Percentiles rank a stretch among this genome's conserved stretches.
Conservation (phyloP, 2,329 filamentous ascomycete genomes). For the Xylariaceae sp. region DNA sequence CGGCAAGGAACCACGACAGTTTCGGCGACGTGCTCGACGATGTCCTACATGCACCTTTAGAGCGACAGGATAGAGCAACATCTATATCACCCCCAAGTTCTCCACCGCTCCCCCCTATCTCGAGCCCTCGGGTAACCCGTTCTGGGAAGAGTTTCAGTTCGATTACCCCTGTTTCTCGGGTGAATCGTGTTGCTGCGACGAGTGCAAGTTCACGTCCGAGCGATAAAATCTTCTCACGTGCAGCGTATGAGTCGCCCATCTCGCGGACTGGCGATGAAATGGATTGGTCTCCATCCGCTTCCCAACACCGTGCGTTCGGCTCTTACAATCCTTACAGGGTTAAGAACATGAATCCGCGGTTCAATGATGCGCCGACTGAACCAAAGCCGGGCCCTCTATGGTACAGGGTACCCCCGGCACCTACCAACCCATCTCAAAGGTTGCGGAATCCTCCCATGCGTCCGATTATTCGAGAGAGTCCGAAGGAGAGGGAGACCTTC, state of each 20-base stretch:
- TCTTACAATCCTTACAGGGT: constrained; percentile 37
- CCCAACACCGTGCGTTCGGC: constrained; percentile 52
- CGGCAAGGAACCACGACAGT: constrained; percentile 32
- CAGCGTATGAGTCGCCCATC: constrained; percentile 16
- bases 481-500: constrained; percentile 44
- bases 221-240: neutral
- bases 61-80: constrained; percentile 5
- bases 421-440: constrained; percentile 58
- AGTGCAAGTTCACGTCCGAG: no score
- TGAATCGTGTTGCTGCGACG: neutral
- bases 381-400: constrained; percentile 54
- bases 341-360: constrained; percentile 40
- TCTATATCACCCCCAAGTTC: neutral
- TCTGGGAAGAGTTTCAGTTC: neutral
- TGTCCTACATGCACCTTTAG: constrained; percentile 21
- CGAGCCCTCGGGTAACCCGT: neutral
- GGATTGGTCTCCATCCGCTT: constrained; percentile 66
- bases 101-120: neutral
- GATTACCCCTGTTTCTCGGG: neutral
- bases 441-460: constrained; percentile 57
- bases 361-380: constrained; percentile 43
- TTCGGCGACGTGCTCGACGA: constrained; percentile 29
- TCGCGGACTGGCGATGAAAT: constrained; percentile 53
- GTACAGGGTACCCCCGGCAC: constrained; percentile 64
- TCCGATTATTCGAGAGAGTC: constrained; percentile 46